A percentile compares a stretch with the other conserved stretches of the same genome.
phyloP scores from a whole-genome alignment of 2,329 filamentous ascomycete genomes.

The Trichocomaceae sp. region DNA sequence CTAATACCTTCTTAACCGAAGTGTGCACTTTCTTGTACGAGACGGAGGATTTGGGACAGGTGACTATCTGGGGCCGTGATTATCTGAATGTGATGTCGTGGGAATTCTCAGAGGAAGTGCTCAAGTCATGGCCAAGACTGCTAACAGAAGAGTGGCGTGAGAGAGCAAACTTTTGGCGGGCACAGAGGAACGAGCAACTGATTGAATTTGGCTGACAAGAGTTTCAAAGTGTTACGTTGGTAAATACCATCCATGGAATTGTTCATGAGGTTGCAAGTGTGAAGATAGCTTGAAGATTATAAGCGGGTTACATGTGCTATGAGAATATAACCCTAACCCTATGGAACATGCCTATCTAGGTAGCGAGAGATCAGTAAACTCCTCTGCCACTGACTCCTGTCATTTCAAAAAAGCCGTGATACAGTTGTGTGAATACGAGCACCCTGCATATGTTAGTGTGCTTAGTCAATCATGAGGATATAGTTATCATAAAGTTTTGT shows the following conservation, averaged over 20 bases:
- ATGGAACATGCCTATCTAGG: too few species aligned
- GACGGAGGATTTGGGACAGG: slow-evolving; percentile 32
- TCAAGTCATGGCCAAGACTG: slow-evolving; percentile 39
- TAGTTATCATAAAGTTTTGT: too few species aligned
- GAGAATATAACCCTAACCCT: too few species aligned
- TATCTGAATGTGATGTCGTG: slow-evolving; percentile 38
- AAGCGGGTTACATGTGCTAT: neutral
- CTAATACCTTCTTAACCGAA: slow-evolving; percentile 33
- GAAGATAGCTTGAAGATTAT: neutral
- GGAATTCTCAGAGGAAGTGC: slow-evolving; percentile 36
- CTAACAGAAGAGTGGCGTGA: slow-evolving; percentile 33
- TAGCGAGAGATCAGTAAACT: too few species aligned
- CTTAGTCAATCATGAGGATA: too few species aligned
- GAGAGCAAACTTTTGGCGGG: slow-evolving; percentile 38
- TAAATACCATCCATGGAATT: neutral
- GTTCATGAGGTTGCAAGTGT: neutral
- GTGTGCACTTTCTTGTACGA: slow-evolving; percentile 32
- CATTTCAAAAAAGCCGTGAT: too few species aligned
- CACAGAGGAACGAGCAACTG: slow-evolving; percentile 31
- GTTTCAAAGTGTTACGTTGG: neutral
- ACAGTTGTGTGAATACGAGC: too few species aligned
- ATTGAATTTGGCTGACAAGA: slow-evolving; percentile 8
- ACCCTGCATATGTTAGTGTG: too few species aligned
- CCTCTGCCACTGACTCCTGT: too few species aligned
- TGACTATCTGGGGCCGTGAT: slow-evolving; percentile 41